A percentile compares a stretch with the other conserved stretches of the same genome.
Conservation (phyloP, 495 filamentous ascomycete genomes). For the Penicillium cataractarum region DNA sequence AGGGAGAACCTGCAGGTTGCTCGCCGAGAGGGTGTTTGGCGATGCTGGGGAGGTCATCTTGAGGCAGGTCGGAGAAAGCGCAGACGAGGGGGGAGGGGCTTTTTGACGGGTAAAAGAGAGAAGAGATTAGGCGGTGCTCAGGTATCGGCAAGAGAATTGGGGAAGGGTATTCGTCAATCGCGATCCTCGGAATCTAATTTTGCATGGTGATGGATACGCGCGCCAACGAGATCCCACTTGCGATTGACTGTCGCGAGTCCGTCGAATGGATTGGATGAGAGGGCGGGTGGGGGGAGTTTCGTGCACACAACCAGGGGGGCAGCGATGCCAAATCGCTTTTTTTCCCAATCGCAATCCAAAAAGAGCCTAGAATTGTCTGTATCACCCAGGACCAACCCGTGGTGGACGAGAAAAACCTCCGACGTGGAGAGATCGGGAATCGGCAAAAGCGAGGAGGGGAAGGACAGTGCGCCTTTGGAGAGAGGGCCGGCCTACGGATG, state of each 20-base stretch:
- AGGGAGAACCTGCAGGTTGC: constrained; percentile 45
- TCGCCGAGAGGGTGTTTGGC: constrained; percentile 38
- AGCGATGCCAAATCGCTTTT: neutral
- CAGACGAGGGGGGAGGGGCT: constrained; percentile 15
- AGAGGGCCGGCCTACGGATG: constrained; percentile 3
- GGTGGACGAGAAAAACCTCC: constrained; percentile 12
- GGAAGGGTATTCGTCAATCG: constrained; percentile 34
- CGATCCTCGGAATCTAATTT: constrained; percentile 38
- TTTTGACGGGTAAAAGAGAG: neutral
- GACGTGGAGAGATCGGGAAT: constrained; percentile 16
- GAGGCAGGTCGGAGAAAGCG: constrained; percentile 29
- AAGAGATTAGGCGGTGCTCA: constrained; percentile 24
- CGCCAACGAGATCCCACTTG: constrained; percentile 30
- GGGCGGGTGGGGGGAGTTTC: neutral
- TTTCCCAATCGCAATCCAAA: constrained; percentile 6
- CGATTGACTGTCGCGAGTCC: constrained; percentile 14
- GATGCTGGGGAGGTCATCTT: constrained; percentile 64
- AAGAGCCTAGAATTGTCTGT: neutral
- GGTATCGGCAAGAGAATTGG: constrained; percentile 25
- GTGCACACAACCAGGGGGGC: neutral
- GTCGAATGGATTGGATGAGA: neutral
- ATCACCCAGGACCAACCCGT: constrained; percentile 9
- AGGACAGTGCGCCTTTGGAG: constrained; percentile 8
- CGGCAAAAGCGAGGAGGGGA: constrained; percentile 20
- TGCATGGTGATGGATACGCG: constrained; percentile 44